Evolutionary conservation across 805 yeast genomes (phyloP).

Genomic region (Monosporozyma unispora): DNA sequence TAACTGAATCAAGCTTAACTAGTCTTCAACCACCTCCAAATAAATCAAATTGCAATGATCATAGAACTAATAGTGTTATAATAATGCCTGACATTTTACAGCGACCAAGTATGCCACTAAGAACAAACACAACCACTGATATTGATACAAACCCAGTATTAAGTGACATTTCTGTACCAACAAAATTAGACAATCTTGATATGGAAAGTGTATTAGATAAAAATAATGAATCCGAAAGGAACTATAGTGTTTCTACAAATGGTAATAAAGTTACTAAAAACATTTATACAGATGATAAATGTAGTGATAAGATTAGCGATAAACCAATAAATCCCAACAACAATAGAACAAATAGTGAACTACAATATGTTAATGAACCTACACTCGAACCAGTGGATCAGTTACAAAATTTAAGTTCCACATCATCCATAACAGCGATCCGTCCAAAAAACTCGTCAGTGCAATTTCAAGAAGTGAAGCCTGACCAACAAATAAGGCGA

Average conservation of each 20-base stretch:
- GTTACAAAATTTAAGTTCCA: not conserved
- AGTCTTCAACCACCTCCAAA: not conserved
- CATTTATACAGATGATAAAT: not conserved
- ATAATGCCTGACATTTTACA: slow-evolving; percentile 17
- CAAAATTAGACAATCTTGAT: slow-evolving; percentile 4
- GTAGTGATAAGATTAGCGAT: not conserved
- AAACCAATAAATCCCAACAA: not conserved
- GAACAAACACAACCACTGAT: slow-evolving; percentile 24
- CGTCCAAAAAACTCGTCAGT: not conserved
- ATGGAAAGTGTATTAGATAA: not conserved
- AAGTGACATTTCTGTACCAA: slow-evolving; percentile 21
- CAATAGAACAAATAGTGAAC: not conserved
- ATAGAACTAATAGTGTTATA: not conserved
- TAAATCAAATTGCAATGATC: not conserved
- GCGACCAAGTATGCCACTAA: slow-evolving; percentile 16
- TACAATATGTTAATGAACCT: not conserved
- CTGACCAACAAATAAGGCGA: not conserved
- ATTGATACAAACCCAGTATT: slow-evolving; percentile 25
- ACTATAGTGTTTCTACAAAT: not conserved
- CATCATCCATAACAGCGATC: not conserved
- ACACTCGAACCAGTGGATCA: not conserved
- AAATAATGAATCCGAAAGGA: not conserved
- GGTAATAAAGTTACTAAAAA: not conserved
- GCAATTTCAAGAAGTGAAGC: not conserved
- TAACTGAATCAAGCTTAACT: not conserved